phyloP scores from a whole-genome alignment of 2,329 filamentous ascomycete genomes.

The Botryosphaeria dothidea region DNA sequence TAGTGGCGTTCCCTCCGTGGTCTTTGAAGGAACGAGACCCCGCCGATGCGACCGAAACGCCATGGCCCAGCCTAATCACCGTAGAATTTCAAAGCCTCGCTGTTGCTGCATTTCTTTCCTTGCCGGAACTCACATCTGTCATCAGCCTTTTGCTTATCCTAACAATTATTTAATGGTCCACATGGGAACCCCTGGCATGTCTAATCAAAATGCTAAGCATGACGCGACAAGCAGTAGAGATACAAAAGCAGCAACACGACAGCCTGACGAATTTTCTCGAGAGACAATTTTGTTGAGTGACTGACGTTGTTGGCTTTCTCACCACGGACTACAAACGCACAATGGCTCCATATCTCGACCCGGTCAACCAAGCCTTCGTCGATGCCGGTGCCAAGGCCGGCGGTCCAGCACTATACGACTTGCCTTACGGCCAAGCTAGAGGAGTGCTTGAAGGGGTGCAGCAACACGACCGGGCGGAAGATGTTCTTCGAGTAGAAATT shows the following conservation, averaged over 20 bases:
- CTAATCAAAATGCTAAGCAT: neutral
- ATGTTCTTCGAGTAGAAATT: neutral
- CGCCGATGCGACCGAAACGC: slow-evolving; percentile 10
- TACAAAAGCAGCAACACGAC: neutral
- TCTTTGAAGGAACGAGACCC: slow-evolving; percentile 8
- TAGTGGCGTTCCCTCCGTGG: slow-evolving; percentile 1
- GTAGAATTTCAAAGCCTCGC: neutral
- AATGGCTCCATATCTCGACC: slow-evolving; percentile 8
- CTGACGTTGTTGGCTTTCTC: neutral
- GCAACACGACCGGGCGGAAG: slow-evolving; percentile 1
- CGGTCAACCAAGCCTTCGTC: slow-evolving; percentile 5
- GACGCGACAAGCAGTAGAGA: neutral
- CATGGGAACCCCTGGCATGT: neutral
- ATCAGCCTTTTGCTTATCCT: slow-evolving; percentile 4
- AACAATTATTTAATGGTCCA: slow-evolving; percentile 3
- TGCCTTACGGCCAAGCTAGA: neutral
- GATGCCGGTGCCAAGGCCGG: neutral
- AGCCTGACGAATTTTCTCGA: neutral
- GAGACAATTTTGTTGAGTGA: neutral
- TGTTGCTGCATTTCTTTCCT: neutral
- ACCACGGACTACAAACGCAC: neutral
- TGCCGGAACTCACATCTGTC: neutral
- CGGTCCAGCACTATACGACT: neutral
- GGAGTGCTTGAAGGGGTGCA: slow-evolving; percentile 7
- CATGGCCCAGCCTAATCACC: slow-evolving; percentile 4